Percentiles rank a stretch among this genome's conserved stretches.
These are phyloP conservation scores for Acer yangbiense DNA, from an alignment of 345 rosid species.

Conservation along the genomic window DNA sequence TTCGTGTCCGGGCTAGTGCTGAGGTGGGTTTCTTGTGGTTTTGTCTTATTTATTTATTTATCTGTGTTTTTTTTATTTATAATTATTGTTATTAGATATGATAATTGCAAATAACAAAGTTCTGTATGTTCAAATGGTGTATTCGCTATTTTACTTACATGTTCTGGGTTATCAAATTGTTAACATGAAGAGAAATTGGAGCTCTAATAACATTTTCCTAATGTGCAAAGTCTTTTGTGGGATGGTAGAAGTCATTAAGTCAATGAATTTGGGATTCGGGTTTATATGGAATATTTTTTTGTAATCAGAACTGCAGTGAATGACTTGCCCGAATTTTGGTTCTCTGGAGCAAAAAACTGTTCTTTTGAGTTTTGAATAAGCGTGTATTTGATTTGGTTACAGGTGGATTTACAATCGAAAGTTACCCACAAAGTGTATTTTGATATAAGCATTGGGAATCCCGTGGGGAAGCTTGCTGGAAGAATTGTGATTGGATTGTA, in stretches of 20 bases:
- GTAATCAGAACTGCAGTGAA: neutral
- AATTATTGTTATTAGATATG: neutral
- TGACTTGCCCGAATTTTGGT: neutral
- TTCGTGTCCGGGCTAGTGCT: slow-evolving; percentile 58
- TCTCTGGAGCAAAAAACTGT: neutral
- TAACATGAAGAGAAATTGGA: neutral
- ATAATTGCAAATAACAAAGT: no score
- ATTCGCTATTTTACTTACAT: no score
- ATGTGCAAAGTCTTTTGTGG: neutral
- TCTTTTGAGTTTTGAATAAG: neutral
- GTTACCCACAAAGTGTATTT: slow-evolving; percentile 90
- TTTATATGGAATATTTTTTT: neutral
- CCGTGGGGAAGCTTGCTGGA: slow-evolving; percentile 84
- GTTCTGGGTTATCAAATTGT: neutral
- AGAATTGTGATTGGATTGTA: slow-evolving; percentile 89
- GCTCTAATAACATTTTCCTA: neutral
- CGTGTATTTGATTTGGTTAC: slow-evolving; percentile 11
- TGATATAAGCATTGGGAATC: slow-evolving; percentile 92
- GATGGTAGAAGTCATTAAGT: neutral
- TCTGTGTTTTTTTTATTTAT: neutral
- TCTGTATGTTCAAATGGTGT: neutral
- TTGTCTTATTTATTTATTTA: neutral
- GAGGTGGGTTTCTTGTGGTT: slow-evolving; percentile 48
- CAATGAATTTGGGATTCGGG: neutral
- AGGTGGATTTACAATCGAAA: slow-evolving; percentile 73